Evolutionary conservation across 306 rosid species (phyloP), one percentile per base, ranked within the genome.

Genomic region (Trifolium dubium): DNA sequence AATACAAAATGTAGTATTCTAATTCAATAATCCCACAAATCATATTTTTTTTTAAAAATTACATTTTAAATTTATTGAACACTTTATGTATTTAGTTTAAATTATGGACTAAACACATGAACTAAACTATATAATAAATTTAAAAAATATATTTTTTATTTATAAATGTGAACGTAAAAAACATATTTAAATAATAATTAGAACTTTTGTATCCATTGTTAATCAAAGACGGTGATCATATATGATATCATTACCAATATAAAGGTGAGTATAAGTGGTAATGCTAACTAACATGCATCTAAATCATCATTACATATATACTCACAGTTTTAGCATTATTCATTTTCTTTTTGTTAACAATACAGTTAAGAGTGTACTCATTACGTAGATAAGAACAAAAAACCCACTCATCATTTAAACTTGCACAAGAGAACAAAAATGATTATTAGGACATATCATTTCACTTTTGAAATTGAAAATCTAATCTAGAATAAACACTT

Each of bases 291-390:
- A 71, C 55, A 43, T 51, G 12, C n/a, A 51, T 53, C 8, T 56
- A 72, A 71, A 72, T 59, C 72, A 51, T 72, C 41, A 72, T 64
- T 72, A 53, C 67, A 12, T 15, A 51, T 51, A 51, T 51, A 51
- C 58, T 51, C 39, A 23, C 32, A 58, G 34, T 32, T 47, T 30
- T 65, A 59, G 69, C 63, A 34, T 55, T 18, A 7, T 65, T 54
- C 58, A 17, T 51, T 64, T 18, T 43, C 59, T 7, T 30, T n/a
- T 54, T 2, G 47, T 41, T 10, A 41, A 18, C 35, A 40, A 61
- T 49, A 53, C 47, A 64, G 29, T 72, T 64, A 51, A 7, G 28
- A 41, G 11, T 69, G 43, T 53, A 53, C 51, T 63, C 82, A 50
- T 70, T 39, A 31, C 72, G 5, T 55, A 51, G 10, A 43, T 41